Conservation (phyloP, 2,329 filamentous ascomycete genomes). For the Alternaria conjuncta region DNA sequence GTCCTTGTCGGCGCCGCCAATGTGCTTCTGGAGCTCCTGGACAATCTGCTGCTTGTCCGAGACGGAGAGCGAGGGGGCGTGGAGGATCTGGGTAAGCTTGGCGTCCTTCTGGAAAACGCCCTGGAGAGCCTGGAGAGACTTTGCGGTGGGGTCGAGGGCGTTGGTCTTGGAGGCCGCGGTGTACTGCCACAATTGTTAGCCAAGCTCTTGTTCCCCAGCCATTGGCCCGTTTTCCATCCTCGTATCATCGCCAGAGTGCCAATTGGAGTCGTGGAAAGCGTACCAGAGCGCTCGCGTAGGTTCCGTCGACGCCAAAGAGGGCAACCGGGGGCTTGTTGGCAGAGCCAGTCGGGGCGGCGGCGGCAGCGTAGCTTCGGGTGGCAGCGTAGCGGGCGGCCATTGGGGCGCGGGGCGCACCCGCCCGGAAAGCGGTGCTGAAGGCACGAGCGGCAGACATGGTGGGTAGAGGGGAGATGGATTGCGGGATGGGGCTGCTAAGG, state of each 20-base stretch:
- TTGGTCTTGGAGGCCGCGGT: slow-evolving; percentile 91
- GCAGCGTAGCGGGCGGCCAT: slow-evolving; percentile 66
- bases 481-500: slow-evolving; percentile 35
- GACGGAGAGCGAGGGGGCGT: slow-evolving; percentile 77
- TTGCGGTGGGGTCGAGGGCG: slow-evolving; percentile 83
- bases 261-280: slow-evolving; percentile 48
- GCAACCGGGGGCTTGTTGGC: slow-evolving; percentile 84
- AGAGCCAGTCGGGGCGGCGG: slow-evolving; percentile 61
- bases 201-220: slow-evolving; percentile 16
- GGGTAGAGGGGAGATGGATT: slow-evolving; percentile 47
- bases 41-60: slow-evolving; percentile 87
- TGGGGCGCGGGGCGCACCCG: slow-evolving; percentile 62
- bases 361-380: slow-evolving; percentile 78
- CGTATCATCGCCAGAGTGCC: slow-evolving; percentile 20
- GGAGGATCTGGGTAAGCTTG: slow-evolving; percentile 79
- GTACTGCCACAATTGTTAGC: slow-evolving; percentile 68
- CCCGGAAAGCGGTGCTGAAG: slow-evolving; percentile 64
- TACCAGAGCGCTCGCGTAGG: slow-evolving; percentile 98
- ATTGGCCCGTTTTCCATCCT: slow-evolving; percentile 29
- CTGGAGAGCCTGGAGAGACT: slow-evolving; percentile 74
- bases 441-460: slow-evolving; percentile 64
- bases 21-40: slow-evolving; percentile 84
- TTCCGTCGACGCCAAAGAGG: slow-evolving; percentile 95
- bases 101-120: slow-evolving; percentile 78
- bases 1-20: slow-evolving; percentile 71